These are phyloP conservation scores for Carallia pectinifolia DNA, from an alignment of 345 rosid genomes.

Conservation along the genomic window DNA sequence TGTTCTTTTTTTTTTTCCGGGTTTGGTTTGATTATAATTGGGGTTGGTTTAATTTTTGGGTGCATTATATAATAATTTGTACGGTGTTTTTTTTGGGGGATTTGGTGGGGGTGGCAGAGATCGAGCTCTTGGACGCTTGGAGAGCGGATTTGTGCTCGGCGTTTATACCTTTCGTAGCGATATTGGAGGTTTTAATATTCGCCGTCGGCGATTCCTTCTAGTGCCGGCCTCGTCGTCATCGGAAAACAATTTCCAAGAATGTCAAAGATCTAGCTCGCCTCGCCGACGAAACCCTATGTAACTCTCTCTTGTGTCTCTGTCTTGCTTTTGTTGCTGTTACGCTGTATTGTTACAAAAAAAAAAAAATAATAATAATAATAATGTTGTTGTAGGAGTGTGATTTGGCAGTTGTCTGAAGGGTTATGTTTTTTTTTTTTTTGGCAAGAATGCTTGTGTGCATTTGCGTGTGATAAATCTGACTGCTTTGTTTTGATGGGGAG, in stretches of 20 bases:
- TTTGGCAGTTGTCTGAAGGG: no score
- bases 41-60: no score
- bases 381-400: no score
- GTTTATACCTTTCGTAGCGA: constrained; percentile 52
- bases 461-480: not conserved
- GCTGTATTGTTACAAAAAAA: no score
- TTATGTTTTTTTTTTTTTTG: not conserved
- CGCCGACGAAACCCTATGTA: constrained; percentile 61
- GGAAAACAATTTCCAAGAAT: constrained; percentile 7
- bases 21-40: no score
- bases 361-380: not conserved
- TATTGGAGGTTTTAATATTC: constrained; percentile 45
- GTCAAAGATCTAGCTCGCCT: constrained; percentile 49
- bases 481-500: not conserved
- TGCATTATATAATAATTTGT: no score
- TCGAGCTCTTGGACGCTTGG: constrained; percentile 57
- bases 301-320: constrained; percentile 6
- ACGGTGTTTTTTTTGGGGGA: no score
- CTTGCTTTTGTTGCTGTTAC: not conserved
- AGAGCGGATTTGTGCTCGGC: constrained; percentile 59
- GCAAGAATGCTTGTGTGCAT: not conserved
- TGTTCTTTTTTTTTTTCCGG: no score
- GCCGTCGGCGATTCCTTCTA: constrained; percentile 51
- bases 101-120: constrained; percentile 31
- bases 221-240: constrained; percentile 9